A percentile compares a stretch with the other conserved stretches of the same genome.
phyloP scores from a whole-genome alignment of 169 alveolate species.

The Cryptosporidium parvum region DNA sequence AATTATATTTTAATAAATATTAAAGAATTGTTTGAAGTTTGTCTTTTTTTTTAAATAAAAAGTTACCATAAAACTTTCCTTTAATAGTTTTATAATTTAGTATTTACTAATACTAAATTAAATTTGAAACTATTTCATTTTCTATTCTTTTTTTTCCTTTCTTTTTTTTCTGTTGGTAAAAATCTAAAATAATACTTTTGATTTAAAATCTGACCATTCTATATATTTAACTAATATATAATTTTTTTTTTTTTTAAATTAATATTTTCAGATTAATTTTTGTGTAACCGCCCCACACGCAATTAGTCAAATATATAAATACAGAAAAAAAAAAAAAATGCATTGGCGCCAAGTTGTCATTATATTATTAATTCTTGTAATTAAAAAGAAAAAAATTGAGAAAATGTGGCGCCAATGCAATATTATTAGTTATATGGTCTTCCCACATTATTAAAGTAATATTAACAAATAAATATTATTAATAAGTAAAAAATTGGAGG shows the following conservation, averaged over 20 bases:
- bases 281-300: background rate
- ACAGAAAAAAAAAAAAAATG: background rate
- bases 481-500: background rate
- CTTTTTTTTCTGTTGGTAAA: background rate
- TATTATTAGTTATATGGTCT: background rate
- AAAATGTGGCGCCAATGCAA: background rate
- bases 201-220: no score
- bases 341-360: slow-evolving; percentile 2
- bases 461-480: background rate
- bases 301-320: background rate
- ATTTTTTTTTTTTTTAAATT: no score
- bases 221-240: no score
- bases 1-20: no score
- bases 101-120: background rate
- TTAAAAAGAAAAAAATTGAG: background rate
- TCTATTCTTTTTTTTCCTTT: background rate
- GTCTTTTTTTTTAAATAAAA: no score
- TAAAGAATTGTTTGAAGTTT: no score
- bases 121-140: background rate
- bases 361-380: background rate
- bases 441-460: background rate
- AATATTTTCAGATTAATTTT: no score
- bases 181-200: no score
- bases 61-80: background rate
- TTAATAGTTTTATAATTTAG: background rate